These are phyloP conservation scores for Keqinozyma sinolaborantium DNA, from an alignment of 1,139 yeast species.

Conservation along the genomic window DNA sequence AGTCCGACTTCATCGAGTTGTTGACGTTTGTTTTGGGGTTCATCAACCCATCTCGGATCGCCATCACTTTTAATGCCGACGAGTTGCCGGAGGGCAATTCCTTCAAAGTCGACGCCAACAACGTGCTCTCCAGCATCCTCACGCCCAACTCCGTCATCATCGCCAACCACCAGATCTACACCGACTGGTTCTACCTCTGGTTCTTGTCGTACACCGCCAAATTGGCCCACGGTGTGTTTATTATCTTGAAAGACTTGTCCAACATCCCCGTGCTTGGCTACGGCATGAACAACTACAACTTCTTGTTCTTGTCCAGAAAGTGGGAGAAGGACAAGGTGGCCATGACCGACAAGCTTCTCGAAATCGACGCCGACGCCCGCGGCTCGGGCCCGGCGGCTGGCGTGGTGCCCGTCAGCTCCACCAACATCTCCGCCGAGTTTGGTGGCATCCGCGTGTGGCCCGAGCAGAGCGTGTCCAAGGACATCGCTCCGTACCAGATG, in stretches of 20 bases:
- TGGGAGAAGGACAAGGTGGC: slow-evolving; percentile 74
- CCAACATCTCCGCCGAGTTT: slow-evolving; percentile 14
- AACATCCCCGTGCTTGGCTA: slow-evolving; percentile 76
- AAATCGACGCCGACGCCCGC: slow-evolving; percentile 52
- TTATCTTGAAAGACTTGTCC: slow-evolving; percentile 75
- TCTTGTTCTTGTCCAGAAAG: slow-evolving; percentile 77
- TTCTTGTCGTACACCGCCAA: slow-evolving; percentile 71
- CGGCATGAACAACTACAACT: slow-evolving; percentile 81
- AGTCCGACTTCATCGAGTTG: slow-evolving; percentile 46
- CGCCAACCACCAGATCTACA: slow-evolving; percentile 88
- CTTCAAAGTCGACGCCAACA: slow-evolving; percentile 17
- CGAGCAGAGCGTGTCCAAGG: slow-evolving; percentile 23
- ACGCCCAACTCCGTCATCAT: slow-evolving; percentile 58
- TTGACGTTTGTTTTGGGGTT: slow-evolving; percentile 41
- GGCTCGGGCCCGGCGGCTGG: slow-evolving; percentile 54
- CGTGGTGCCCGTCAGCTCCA: slow-evolving; percentile 27
- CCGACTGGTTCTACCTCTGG: slow-evolving; percentile 96
- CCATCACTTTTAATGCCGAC: slow-evolving; percentile 36
- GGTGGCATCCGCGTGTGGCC: slow-evolving; percentile 35
- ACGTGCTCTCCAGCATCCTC: slow-evolving; percentile 28
- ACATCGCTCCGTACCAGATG: slow-evolving; percentile 49
- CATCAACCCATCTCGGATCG: slow-evolving; percentile 38
- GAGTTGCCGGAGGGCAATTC: slow-evolving; percentile 15
- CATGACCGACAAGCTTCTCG: slow-evolving; percentile 53
- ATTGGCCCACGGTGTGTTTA: slow-evolving; percentile 63